phyloP scores from a whole-genome alignment of 192 early-diverging fungal genomes.

The Dissophora globulifera region DNA sequence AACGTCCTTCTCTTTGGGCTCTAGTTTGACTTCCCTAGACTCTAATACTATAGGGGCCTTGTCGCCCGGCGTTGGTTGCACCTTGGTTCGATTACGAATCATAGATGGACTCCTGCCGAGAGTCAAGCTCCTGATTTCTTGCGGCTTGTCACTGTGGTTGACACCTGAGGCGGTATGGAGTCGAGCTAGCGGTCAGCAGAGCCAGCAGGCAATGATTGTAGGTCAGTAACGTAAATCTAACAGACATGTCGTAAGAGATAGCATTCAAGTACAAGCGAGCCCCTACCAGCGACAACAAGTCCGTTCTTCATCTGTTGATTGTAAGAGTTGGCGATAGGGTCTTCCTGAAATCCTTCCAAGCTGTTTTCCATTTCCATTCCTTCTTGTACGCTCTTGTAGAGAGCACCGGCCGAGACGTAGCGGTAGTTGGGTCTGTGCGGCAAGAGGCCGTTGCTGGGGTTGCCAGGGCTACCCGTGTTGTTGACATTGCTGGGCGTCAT shows the following conservation, averaged over 20 bases:
- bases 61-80: background rate
- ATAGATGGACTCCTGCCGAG: constrained; percentile 15
- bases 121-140: constrained; percentile 17
- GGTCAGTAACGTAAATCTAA: too few relatives aligned
- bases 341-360: constrained; percentile 7
- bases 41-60: background rate
- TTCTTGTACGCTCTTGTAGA: constrained; percentile 34
- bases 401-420: constrained; percentile 22
- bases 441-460: constrained; percentile 5
- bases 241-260: too few relatives aligned
- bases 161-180: background rate
- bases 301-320: background rate
- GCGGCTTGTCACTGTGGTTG: constrained; percentile 16
- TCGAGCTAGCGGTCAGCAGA: too few relatives aligned
- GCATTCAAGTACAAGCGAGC: too few relatives aligned
- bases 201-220: too few relatives aligned
- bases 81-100: constrained; percentile 17
- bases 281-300: constrained; percentile 6
- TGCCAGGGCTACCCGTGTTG: too few relatives aligned
- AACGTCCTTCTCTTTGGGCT: constrained; percentile 3
- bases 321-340: too few relatives aligned
- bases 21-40: background rate
- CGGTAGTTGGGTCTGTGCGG: constrained; percentile 42
- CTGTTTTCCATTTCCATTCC: constrained; percentile 13
- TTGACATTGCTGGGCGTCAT: constrained; percentile 16